These are phyloP conservation scores for Ampelomyces quisqualis DNA, from an alignment of 2,329 filamentous ascomycete species.

Conservation along the genomic window DNA sequence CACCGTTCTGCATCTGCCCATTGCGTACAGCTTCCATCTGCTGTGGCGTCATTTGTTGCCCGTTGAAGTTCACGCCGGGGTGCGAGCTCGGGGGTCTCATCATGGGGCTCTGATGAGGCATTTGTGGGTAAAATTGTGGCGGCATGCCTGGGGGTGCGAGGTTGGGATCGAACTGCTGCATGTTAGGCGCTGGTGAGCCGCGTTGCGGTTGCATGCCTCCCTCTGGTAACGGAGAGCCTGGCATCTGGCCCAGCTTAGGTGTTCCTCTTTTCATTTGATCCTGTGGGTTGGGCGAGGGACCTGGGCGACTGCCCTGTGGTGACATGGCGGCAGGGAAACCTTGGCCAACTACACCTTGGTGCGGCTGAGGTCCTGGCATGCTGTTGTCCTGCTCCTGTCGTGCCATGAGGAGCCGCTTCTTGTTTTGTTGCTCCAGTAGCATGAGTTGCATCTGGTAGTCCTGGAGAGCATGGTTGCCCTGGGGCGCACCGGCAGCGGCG, in stretches of 20 bases:
- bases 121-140: constrained; percentile 42
- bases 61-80: constrained; percentile 59
- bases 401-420: constrained; percentile 81
- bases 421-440: constrained; percentile 84
- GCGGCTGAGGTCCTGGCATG: constrained; percentile 56
- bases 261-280: constrained; percentile 80
- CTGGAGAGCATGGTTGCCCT: constrained; percentile 77
- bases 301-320: constrained; percentile 66
- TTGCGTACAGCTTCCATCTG: constrained; percentile 52
- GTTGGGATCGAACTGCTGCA: constrained; percentile 49
- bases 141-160: constrained; percentile 52
- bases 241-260: constrained; percentile 71
- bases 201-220: constrained; percentile 64
- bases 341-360: constrained; percentile 49
- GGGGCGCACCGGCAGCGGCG: constrained; percentile 50
- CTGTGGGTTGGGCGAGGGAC: constrained; percentile 72
- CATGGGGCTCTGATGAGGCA: constrained; percentile 48
- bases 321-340: constrained; percentile 67
- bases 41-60: constrained; percentile 61
- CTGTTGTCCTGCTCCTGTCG: constrained; percentile 74
- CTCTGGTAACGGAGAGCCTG: constrained; percentile 68
- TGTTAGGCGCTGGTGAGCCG: constrained; percentile 61
- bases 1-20: constrained; percentile 42
- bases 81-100: constrained; percentile 54
- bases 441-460: constrained; percentile 90